Evolutionary conservation across 768 basidiomycete genomes (phyloP).

Genomic region (Glaciozyma antarctica): DNA sequence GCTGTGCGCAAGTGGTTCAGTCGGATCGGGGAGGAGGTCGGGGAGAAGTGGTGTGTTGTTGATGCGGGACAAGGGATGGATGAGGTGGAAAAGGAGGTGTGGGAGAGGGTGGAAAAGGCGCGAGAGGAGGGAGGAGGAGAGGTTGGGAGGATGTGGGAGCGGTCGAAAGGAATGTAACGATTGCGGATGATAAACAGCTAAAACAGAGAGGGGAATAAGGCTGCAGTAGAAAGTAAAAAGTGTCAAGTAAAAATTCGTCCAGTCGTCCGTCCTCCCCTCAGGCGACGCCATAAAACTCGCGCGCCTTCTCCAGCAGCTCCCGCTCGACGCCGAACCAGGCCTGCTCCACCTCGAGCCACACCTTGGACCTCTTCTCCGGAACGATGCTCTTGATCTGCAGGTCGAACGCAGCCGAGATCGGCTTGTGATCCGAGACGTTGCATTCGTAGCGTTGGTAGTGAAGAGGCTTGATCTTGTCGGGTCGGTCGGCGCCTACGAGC

Average conservation of each 20-base stretch:
- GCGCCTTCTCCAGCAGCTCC: neutral
- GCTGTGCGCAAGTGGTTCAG: slow-evolving; percentile 8
- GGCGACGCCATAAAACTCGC: neutral
- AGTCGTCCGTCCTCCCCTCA: neutral
- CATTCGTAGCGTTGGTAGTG: slow-evolving; percentile 75
- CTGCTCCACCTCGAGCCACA: slow-evolving; percentile 51
- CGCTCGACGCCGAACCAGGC: slow-evolving; percentile 40
- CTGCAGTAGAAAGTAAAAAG: neutral
- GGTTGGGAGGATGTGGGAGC: slow-evolving; percentile 17
- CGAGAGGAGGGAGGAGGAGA: neutral
- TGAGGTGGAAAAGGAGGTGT: slow-evolving; percentile 4
- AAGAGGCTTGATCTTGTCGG: slow-evolving; percentile 51
- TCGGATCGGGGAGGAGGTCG: slow-evolving; percentile 8
- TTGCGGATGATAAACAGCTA: too few species aligned
- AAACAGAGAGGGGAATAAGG: too few species aligned
- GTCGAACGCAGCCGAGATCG: slow-evolving; percentile 62
- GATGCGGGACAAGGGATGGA: slow-evolving; percentile 19
- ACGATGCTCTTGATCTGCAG: slow-evolving; percentile 65
- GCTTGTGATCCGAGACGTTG: slow-evolving; percentile 71
- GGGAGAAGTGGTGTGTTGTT: slow-evolving; percentile 11
- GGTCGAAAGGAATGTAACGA: neutral
- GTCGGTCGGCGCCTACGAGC: slow-evolving; percentile 15
- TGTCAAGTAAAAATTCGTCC: neutral
- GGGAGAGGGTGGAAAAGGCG: neutral
- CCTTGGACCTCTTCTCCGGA: slow-evolving; percentile 50